These are phyloP conservation scores for Fusarium hainanense DNA, from an alignment of 2,329 filamentous ascomycete species.

Conservation along the genomic window DNA sequence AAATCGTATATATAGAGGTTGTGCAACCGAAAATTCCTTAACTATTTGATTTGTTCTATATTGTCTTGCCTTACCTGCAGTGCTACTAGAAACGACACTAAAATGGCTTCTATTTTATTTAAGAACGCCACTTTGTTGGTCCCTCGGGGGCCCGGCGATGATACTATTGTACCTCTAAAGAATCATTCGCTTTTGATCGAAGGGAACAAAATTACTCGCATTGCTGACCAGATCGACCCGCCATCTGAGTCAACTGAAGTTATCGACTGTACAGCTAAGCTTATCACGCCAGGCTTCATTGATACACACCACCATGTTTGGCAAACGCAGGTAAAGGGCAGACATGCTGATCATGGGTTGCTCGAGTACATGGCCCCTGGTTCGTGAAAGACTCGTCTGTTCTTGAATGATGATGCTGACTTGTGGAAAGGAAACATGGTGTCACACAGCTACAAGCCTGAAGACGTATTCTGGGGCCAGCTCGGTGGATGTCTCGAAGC, in stretches of 20 bases:
- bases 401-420: rapidly evolving
- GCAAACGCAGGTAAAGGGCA: constrained; percentile 17
- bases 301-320: constrained; percentile 25
- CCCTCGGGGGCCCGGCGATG: neutral
- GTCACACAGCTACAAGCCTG: neutral
- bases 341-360: neutral
- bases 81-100: rapidly evolving
- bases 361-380: constrained; percentile 13
- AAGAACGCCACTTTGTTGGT: constrained; percentile 12
- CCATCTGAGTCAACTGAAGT: neutral
- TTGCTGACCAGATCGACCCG: neutral
- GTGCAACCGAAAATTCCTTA: neutral
- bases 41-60: too few relatives aligned
- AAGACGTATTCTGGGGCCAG: constrained; percentile 15
- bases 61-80: rapidly evolving
- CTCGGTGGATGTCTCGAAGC: constrained; percentile 14
- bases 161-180: neutral
- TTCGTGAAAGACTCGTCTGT: rapidly evolving
- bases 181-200: constrained; percentile 15
- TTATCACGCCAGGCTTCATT: neutral
- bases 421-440: neutral
- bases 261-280: constrained; percentile 3
- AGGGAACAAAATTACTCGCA: constrained; percentile 1
- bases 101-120: neutral
- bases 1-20: neutral